These are phyloP conservation scores for Hymenoscyphus fraxineus DNA, from an alignment of 2,329 filamentous ascomycete genomes.

Conservation along the genomic window DNA sequence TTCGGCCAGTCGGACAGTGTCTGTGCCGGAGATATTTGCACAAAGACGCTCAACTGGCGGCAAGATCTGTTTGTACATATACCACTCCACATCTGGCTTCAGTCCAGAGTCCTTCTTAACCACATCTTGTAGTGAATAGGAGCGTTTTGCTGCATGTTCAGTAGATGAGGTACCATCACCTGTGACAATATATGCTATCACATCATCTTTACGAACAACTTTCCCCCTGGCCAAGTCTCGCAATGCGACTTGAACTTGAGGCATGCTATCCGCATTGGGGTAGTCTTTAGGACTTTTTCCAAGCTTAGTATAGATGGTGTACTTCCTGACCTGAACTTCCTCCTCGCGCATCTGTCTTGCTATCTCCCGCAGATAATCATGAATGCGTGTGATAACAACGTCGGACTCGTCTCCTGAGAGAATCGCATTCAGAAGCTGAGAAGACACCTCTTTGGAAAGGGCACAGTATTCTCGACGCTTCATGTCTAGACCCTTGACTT, in stretches of 20 bases:
- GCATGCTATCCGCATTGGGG: constrained; percentile 91
- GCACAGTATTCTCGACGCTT: constrained; percentile 94
- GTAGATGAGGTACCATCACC: constrained; percentile 58
- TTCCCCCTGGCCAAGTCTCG: constrained; percentile 85
- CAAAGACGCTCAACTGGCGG: constrained; percentile 96
- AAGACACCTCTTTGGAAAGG: constrained; percentile 91
- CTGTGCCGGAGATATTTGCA: constrained; percentile 90
- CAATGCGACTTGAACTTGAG: constrained; percentile 91
- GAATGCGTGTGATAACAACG: constrained; percentile 80
- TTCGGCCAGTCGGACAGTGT: constrained; percentile 83
- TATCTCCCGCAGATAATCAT: constrained; percentile 88
- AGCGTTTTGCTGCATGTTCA: constrained; percentile 79
- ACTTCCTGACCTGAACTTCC: constrained; percentile 73
- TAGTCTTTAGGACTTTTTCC: constrained; percentile 93
- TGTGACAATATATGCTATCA: constrained; percentile 94
- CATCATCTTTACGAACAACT: constrained; percentile 85
- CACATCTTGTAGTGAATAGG: constrained; percentile 81
- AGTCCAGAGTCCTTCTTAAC: constrained; percentile 72
- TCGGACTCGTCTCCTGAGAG: constrained; percentile 92
- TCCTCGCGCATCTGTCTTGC: constrained; percentile 80
- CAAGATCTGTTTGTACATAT: constrained; percentile 96
- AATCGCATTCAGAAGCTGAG: constrained; percentile 86
- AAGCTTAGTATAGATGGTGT: constrained; percentile 96
- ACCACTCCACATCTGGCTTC: constrained; percentile 92
- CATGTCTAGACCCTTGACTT: constrained; percentile 98